A percentile compares a stretch with the other conserved stretches of the same genome.
Conservation (phyloP, 805 yeast species). For the Candida xyloterini region DNA sequence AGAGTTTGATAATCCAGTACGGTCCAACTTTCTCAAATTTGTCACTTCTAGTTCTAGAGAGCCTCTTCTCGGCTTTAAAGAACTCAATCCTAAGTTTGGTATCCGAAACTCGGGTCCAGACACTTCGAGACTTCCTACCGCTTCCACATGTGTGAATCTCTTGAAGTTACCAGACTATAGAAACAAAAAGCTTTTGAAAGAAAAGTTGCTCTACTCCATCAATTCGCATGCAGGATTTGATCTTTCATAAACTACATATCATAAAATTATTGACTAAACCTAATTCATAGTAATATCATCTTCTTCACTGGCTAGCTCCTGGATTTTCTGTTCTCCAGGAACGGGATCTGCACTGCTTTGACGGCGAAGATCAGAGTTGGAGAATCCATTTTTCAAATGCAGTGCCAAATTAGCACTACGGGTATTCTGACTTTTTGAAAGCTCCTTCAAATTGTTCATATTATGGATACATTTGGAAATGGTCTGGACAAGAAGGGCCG, state of each 20-base stretch:
- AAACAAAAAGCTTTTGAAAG: conserved; percentile 51
- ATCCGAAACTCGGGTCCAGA: conserved; percentile 64
- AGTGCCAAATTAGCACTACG: conserved; percentile 46
- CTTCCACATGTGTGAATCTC: conserved; percentile 90
- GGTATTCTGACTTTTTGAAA: conserved; percentile 43
- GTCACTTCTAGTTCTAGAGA: conserved; percentile 92
- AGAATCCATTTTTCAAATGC: conserved; percentile 23
- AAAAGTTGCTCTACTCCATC: conserved; percentile 75
- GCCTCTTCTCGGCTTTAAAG: conserved; percentile 82
- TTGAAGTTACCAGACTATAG: conserved; percentile 82
- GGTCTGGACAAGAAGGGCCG: conserved; percentile 77
- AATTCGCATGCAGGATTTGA: conserved; percentile 86
- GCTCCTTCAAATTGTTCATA: conserved; percentile 57
- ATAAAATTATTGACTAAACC: neutral
- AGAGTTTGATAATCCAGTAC: conserved; percentile 64
- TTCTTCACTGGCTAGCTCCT: conserved; percentile 12
- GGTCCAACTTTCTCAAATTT: conserved; percentile 69
- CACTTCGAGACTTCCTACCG: conserved; percentile 69
- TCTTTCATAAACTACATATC: conserved; percentile 43
- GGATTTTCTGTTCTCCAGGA: conserved; percentile 11
- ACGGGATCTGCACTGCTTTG: conserved; percentile 4
- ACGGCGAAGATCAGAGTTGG: conserved; percentile 14
- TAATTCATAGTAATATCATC: neutral
- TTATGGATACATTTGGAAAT: conserved; percentile 80
- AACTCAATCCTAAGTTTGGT: conserved; percentile 75